Evolutionary conservation across 176 grass and related monocot genomes (phyloP), one percentile per base, ranked within the genome.

Genomic region (Oryza coarctata): DNA sequence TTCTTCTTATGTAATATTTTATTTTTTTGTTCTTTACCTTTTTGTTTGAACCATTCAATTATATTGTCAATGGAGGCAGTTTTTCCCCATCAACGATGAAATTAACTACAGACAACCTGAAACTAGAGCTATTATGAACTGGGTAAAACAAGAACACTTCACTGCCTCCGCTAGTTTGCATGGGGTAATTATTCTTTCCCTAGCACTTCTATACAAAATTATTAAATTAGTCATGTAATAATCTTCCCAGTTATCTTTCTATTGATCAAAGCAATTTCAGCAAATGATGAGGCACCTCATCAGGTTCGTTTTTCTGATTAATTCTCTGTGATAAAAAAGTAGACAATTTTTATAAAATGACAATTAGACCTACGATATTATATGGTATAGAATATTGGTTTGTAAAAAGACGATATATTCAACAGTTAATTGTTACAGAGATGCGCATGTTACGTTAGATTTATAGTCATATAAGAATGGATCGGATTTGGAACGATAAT

Each of bases 81-180:
- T 94, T 90, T 98, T 87, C 61, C 70, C 92, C 58, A 70, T 80
- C 80, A 98, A 98, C 84, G 83, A 98, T 66, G 82, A 85, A 15
- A 65, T 87, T 38, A 74, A 85, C 60, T 68, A 76, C 60, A 90
- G 90, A 78, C 95, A 98, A 87, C 95, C 95, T 83, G 95, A 98
- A 91, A 98, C 95, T 63, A 92, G 63, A 85, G 95, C 95, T 65
- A 93, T 98, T 68, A 98, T 98, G 92, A 86, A 81, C 28, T 98
- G 95, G 95, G 62, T 93, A 82, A 89, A 89, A 74, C 82, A 87
- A 83, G 77, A 87, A 75, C 88, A 91, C 58, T 98, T 94, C 80
- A 98, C 92, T 0, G 95, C 90, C 27, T 98, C 95, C 75, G 95
- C 95, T 82, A 94, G 90, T 83, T 89, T 98, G 84, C 95, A 98